Evolutionary conservation across 2,329 filamentous ascomycete species (phyloP), one percentile per base, ranked within the genome.

Genomic region (Ceratocystis ficicola): DNA sequence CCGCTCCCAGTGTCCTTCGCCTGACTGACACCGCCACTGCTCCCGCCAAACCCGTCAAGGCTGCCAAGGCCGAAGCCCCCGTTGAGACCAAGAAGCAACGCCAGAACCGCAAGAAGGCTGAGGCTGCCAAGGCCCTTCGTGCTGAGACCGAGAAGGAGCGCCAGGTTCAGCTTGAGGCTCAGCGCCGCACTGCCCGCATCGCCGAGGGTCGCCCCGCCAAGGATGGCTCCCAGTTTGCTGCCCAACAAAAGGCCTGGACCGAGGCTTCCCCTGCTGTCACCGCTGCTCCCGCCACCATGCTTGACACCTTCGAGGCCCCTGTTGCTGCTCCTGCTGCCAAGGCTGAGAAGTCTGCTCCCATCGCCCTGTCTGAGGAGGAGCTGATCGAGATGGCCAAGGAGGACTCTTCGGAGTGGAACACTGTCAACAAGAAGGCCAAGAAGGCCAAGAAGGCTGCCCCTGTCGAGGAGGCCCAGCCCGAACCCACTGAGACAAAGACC

Each of bases 51-150:
- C 86, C 86, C 76, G 77, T 80, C 69, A 85, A 85, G 76, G 79
- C 82, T 71, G 77, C 80, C 70, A 84, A 86, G 77, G 78, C 80
- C 50, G 80, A 83, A 69, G 85, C 89, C 74, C 81, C 83, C 62
- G 83, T 82, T 20, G 89, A 96, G 80, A 88, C 87, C 22, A 96
- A 96, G 87, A 96, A 96, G 81, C 90, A 95, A 79, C 86, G 91
- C 68, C 92, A 96, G 79, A 94, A 96, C 78, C 84, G 87, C 70
- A 85, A 88, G 79, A 96, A 96, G 84, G 86, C 83, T 46, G 91
- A 96, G 76, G 87, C 85, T 67, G 85, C 86, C 72, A 94, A 90
- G 80, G 79, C 81, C 36, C 81, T 83, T 66, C 85, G 88, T 36
- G 87, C 92, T 73, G 87, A 89, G 71, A 84, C 87, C 0, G 92